These are phyloP conservation scores for Straminergon stramineum DNA, from an alignment of 225 moss, liverwort and hornwort species.

Conservation along the genomic window DNA sequence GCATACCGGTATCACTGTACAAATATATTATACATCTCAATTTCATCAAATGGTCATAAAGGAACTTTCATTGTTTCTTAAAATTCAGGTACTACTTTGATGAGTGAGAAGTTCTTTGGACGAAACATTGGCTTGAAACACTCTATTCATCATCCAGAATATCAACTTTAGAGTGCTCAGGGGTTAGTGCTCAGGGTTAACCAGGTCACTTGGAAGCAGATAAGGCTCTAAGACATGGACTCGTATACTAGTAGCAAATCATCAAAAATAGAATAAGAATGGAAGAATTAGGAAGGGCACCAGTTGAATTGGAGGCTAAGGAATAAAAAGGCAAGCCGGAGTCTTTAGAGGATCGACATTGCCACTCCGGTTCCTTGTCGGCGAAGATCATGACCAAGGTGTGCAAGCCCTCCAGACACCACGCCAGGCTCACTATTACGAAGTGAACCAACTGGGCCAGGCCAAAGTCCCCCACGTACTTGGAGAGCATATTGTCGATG, in stretches of 20 bases:
- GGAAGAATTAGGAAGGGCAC: not conserved
- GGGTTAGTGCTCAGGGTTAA: not conserved
- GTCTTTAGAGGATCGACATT: conserved; percentile 10
- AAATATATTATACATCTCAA: not conserved
- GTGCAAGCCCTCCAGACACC: conserved; percentile 55
- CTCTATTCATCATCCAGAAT: not conserved
- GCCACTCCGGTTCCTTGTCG: conserved; percentile 63
- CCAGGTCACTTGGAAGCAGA: not conserved
- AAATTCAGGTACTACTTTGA: not conserved
- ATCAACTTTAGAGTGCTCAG: not conserved
- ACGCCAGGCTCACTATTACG: conserved; percentile 59
- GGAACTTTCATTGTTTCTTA: not conserved
- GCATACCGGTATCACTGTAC: not conserved
- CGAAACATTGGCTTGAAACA: not conserved
- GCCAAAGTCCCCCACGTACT: conserved; percentile 77
- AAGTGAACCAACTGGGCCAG: conserved; percentile 65
- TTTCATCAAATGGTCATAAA: not conserved
- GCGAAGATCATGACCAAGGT: conserved; percentile 67
- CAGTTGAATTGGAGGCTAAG: not conserved
- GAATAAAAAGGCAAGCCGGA: not conserved
- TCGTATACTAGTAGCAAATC: not conserved
- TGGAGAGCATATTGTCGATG: conserved; percentile 61
- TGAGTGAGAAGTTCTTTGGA: not conserved
- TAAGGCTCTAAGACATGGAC: not conserved
- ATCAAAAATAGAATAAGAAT: not conserved